Percentiles rank a stretch among this genome's conserved stretches.
Evolutionary conservation across 2,329 filamentous ascomycete genomes (phyloP).

Genomic region (Eurotiales sp.): DNA sequence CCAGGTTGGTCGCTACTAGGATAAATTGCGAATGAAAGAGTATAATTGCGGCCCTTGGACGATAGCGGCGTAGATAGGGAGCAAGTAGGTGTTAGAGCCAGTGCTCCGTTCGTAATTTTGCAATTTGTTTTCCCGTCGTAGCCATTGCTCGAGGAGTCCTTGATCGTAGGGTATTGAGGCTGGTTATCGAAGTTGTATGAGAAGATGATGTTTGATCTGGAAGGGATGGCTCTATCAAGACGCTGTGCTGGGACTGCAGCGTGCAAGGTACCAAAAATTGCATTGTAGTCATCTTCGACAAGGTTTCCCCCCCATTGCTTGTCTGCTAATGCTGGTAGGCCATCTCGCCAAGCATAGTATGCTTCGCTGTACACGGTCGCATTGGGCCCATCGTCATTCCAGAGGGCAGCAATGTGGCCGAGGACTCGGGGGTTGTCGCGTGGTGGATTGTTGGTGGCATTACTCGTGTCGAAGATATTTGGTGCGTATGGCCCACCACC

Average conservation of each 20-base stretch:
- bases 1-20: constrained; percentile 33
- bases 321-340: constrained; percentile 48
- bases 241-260: constrained; percentile 45
- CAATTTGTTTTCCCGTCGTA: constrained; percentile 36
- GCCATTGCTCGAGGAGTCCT: constrained; percentile 29
- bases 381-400: constrained; percentile 53
- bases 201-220: constrained; percentile 39
- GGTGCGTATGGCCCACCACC: constrained; percentile 43
- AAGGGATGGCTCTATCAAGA: constrained; percentile 43
- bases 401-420: constrained; percentile 46
- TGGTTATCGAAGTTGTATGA: constrained; percentile 38
- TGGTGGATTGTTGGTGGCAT: constrained; percentile 46
- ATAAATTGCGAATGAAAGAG: constrained; percentile 46
- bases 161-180: constrained; percentile 27
- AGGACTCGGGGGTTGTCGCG: constrained; percentile 38
- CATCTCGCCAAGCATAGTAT: constrained; percentile 46
- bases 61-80: constrained; percentile 45
- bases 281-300: constrained; percentile 37
- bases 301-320: constrained; percentile 55
- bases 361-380: constrained; percentile 47
- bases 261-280: constrained; percentile 39
- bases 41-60: constrained; percentile 55
- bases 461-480: constrained; percentile 46
- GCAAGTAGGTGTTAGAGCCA: constrained; percentile 38
- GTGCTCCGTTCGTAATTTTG: constrained; percentile 22